Evolutionary conservation across 805 yeast genomes (phyloP).

Genomic region (Yamadazyma ubonensis): DNA sequence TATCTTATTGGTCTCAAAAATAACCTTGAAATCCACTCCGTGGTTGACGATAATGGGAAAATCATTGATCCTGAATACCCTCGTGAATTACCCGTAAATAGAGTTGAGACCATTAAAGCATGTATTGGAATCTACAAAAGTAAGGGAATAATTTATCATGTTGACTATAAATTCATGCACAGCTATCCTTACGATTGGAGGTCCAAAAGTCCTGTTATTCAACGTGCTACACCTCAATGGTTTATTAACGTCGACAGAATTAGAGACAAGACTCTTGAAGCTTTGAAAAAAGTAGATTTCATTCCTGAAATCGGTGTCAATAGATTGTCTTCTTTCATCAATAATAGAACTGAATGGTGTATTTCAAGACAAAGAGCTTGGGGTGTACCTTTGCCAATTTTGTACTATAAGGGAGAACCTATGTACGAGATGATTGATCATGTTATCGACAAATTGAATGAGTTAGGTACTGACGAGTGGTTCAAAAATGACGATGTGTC

Average conservation of each 20-base stretch:
- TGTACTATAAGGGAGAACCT: conserved; percentile 57
- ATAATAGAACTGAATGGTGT: conserved; percentile 92
- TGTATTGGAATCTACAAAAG: conserved; percentile 55
- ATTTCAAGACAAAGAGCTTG: conserved; percentile 93
- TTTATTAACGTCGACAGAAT: conserved; percentile 81
- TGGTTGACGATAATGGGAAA: conserved; percentile 75
- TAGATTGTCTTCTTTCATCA: conserved; percentile 69
- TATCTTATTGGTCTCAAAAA: conserved; percentile 64
- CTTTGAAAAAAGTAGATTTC: conserved; percentile 65
- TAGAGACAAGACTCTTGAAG: conserved; percentile 57
- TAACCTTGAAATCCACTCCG: conserved; percentile 62
- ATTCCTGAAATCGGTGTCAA: conserved; percentile 70
- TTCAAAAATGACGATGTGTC: conserved; percentile 46
- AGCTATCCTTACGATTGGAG: conserved; percentile 98
- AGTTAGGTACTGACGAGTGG: conserved; percentile 78
- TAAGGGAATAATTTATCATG: conserved; percentile 46
- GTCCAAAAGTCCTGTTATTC: conserved; percentile 90
- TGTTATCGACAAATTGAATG: conserved; percentile 55
- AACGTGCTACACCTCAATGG: conserved; percentile 96
- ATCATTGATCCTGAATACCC: conserved; percentile 54
- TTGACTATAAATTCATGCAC: conserved; percentile 58
- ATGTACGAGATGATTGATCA: conserved; percentile 55
- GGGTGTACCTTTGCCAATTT: conserved; percentile 97
- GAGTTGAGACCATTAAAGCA: conserved; percentile 28
- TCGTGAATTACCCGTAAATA: conserved; percentile 37